Conservation (phyloP, 1,139 yeast genomes). For the Saccharomycopsis phalli region DNA sequence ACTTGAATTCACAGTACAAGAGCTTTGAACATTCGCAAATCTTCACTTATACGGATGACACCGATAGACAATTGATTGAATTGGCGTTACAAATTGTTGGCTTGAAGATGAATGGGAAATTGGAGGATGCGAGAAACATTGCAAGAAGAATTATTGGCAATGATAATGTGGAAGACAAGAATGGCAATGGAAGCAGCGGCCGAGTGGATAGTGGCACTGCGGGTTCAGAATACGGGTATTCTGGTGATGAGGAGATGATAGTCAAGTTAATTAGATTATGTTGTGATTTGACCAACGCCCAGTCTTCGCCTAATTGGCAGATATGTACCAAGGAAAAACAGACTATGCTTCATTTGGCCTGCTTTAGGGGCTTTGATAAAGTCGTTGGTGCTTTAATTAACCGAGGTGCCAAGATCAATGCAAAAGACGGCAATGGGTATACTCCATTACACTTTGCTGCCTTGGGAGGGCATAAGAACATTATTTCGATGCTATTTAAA, state of each 20-base stretch:
- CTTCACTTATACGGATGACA: constrained; percentile 86
- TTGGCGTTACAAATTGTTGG: constrained; percentile 92
- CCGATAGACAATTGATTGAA: constrained; percentile 86
- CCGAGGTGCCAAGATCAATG: constrained; percentile 74
- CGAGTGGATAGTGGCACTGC: neutral
- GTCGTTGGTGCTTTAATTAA: constrained; percentile 57
- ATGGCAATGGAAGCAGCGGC: neutral
- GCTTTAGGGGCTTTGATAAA: constrained; percentile 59
- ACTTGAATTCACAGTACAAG: constrained; percentile 7
- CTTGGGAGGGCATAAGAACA: constrained; percentile 58
- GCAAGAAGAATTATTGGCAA: constrained; percentile 80
- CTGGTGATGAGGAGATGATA: constrained; percentile 11
- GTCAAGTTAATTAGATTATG: constrained; percentile 10
- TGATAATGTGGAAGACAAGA: constrained; percentile 27
- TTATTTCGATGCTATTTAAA: constrained; percentile 47
- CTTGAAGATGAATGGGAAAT: constrained; percentile 84
- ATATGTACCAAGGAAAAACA: constrained; percentile 76
- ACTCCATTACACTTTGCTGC: constrained; percentile 87
- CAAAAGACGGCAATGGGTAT: constrained; percentile 68
- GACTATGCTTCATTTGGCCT: constrained; percentile 76
- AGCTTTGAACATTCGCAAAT: constrained; percentile 26
- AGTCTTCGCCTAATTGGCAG: constrained; percentile 63
- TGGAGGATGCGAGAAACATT: constrained; percentile 86
- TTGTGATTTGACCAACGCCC: constrained; percentile 34
- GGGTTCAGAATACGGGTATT: neutral